A percentile compares a stretch with the other conserved stretches of the same genome.
phyloP scores from a whole-genome alignment of 1,139 yeast genomes.

The Taiozyma sp. region DNA sequence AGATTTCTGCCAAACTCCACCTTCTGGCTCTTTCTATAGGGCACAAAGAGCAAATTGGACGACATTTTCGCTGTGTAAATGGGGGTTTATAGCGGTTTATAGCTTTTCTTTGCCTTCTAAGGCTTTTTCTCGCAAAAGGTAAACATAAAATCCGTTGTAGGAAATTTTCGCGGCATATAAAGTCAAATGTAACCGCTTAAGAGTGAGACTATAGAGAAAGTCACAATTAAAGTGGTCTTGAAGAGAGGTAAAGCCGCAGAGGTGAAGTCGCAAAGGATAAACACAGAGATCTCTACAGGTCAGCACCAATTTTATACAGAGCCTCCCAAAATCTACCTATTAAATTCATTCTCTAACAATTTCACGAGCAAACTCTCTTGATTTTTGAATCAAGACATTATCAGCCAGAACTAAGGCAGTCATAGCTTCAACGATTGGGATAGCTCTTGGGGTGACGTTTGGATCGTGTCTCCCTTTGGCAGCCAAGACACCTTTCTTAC shows the following conservation, averaged over 20 bases:
- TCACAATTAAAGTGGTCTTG: too few relatives aligned
- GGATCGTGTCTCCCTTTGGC: slow-evolving; percentile 99
- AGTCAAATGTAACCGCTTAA: too few relatives aligned
- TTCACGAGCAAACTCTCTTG: slow-evolving; percentile 55
- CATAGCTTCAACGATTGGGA: slow-evolving; percentile 98
- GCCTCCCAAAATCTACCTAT: background rate
- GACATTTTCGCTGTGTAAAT: slow-evolving; percentile 8
- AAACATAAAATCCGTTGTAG: background rate
- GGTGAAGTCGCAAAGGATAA: background rate
- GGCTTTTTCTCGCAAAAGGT: background rate
- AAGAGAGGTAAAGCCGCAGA: too few relatives aligned
- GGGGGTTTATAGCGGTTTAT: too few relatives aligned
- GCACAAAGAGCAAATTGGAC: slow-evolving; percentile 44
- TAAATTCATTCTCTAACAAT: slow-evolving; percentile 7
- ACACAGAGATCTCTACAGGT: too few relatives aligned
- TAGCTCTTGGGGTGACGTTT: slow-evolving; percentile 96
- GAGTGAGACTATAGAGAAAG: too few relatives aligned
- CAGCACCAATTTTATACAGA: too few relatives aligned
- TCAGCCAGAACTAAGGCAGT: slow-evolving; percentile 91
- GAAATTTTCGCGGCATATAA: background rate
- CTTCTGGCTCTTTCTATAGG: slow-evolving; percentile 47
- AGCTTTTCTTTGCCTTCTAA: background rate
- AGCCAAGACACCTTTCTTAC: slow-evolving; percentile 79
- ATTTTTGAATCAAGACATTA: slow-evolving; percentile 75
- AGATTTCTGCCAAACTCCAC: slow-evolving; percentile 44